Conservation (phyloP, 2,329 filamentous ascomycete species). For the Pseudocercospora cruenta region DNA sequence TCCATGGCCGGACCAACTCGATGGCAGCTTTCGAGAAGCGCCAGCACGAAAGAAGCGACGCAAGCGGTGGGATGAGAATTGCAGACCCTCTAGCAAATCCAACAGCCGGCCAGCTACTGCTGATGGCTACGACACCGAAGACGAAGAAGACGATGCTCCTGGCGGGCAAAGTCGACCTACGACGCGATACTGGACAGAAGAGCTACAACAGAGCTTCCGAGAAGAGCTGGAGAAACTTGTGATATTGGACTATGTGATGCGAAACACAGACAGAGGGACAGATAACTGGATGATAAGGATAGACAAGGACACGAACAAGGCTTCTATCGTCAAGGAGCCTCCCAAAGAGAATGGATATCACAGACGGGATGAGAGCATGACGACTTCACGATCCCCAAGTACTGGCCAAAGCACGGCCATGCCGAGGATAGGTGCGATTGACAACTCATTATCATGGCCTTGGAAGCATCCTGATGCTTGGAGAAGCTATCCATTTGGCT, state of each 20-base stretch:
- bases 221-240: constrained; percentile 97
- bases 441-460: constrained; percentile 97
- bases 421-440: constrained; percentile 87
- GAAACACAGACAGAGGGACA: constrained; percentile 92
- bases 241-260: constrained; percentile 98
- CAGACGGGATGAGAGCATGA: constrained; percentile 77
- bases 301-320: constrained; percentile 79
- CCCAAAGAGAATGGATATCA: constrained; percentile 60
- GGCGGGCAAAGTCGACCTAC: constrained; percentile 43
- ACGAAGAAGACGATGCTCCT: constrained; percentile 28
- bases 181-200: constrained; percentile 81
- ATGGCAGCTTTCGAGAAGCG: constrained; percentile 64
- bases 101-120: constrained; percentile 46
- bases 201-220: constrained; percentile 85
- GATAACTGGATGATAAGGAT: constrained; percentile 99
- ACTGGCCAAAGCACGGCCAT: constrained; percentile 53
- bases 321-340: constrained; percentile 84
- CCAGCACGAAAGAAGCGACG: constrained; percentile 70
- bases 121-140: constrained; percentile 43
- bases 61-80: constrained; percentile 78
- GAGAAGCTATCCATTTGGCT: constrained; percentile 94
- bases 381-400: constrained; percentile 53
- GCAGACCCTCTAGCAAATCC: constrained; percentile 63
- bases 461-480: constrained; percentile 98
- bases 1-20: constrained; percentile 93